Evolutionary conservation across 768 basidiomycete genomes (phyloP).

Genomic region (Lentinula lateritia): DNA sequence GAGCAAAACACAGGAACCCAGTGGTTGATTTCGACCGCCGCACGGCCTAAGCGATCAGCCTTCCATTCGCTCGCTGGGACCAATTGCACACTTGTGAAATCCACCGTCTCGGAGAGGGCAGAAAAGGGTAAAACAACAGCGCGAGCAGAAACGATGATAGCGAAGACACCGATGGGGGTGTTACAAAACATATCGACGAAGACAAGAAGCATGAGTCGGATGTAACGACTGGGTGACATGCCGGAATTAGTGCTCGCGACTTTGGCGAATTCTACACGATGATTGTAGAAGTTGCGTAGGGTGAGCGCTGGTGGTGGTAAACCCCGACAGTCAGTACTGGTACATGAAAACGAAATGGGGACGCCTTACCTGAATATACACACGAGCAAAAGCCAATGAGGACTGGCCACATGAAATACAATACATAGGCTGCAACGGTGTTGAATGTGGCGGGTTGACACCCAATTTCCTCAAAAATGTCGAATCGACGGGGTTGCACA

Average conservation of each 20-base stretch:
- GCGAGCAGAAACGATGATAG: slow-evolving; percentile 21
- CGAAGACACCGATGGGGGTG: slow-evolving; percentile 31
- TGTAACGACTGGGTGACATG: slow-evolving; percentile 34
- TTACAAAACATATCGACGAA: slow-evolving; percentile 34
- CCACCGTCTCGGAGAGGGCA: slow-evolving; percentile 36
- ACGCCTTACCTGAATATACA: slow-evolving; percentile 24
- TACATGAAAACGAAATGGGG: neutral
- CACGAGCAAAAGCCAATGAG: slow-evolving; percentile 24
- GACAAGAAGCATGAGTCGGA: slow-evolving; percentile 47
- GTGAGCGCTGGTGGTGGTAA: neutral
- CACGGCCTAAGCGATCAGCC: slow-evolving; percentile 1
- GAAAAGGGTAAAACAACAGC: slow-evolving; percentile 27
- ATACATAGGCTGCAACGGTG: slow-evolving; percentile 19
- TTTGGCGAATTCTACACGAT: slow-evolving; percentile 3
- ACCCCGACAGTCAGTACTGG: too few relatives aligned
- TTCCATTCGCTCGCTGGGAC: slow-evolving; percentile 39
- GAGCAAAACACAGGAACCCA: slow-evolving; percentile 35
- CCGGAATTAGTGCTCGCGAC: slow-evolving; percentile 1
- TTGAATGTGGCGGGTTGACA: slow-evolving; percentile 27
- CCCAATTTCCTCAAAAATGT: slow-evolving; percentile 32
- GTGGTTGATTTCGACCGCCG: slow-evolving; percentile 27
- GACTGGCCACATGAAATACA: slow-evolving; percentile 25
- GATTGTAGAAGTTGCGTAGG: neutral
- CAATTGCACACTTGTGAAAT: slow-evolving; percentile 37
- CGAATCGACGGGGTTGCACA: slow-evolving; percentile 29